These are phyloP conservation scores for Pinus tabuliformis DNA, from an alignment of 75 land plant species.

Conservation along the genomic window DNA sequence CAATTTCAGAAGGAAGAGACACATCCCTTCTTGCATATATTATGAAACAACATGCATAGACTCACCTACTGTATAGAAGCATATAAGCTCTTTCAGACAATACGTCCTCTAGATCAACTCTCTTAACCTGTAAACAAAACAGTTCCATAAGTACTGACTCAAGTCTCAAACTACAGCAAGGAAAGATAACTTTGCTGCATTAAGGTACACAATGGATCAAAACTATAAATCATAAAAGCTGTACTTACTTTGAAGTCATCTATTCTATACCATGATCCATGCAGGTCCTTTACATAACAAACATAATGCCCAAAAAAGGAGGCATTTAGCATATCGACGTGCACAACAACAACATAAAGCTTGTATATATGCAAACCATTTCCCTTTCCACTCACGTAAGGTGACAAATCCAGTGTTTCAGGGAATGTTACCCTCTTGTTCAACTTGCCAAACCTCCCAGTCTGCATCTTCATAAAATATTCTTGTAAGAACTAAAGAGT, in stretches of 20 bases:
- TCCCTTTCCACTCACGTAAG: conserved; percentile 71
- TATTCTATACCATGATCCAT: conserved; percentile 80
- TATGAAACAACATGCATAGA: neutral
- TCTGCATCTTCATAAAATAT: conserved; percentile 38
- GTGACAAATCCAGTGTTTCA: conserved; percentile 62
- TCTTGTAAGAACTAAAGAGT: neutral
- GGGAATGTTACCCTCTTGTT: conserved; percentile 90
- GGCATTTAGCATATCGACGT: conserved; percentile 93
- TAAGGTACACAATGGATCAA: no score
- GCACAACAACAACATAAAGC: conserved; percentile 95
- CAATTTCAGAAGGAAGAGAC: neutral
- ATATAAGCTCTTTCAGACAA: conserved; percentile 86
- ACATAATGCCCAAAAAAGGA: conserved; percentile 96
- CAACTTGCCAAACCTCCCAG: conserved; percentile 96
- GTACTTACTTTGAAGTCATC: conserved; percentile 83
- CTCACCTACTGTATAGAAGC: conserved; percentile 81
- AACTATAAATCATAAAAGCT: no score
- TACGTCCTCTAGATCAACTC: conserved; percentile 74
- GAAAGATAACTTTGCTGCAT: no score
- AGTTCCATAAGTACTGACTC: neutral
- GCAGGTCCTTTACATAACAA: conserved; percentile 73
- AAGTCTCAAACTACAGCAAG: neutral
- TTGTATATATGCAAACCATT: conserved; percentile 52
- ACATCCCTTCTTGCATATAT: neutral
- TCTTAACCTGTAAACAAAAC: conserved; percentile 45